phyloP scores from a whole-genome alignment of 768 basidiomycete genomes.

The Nidularia pulvinata region DNA sequence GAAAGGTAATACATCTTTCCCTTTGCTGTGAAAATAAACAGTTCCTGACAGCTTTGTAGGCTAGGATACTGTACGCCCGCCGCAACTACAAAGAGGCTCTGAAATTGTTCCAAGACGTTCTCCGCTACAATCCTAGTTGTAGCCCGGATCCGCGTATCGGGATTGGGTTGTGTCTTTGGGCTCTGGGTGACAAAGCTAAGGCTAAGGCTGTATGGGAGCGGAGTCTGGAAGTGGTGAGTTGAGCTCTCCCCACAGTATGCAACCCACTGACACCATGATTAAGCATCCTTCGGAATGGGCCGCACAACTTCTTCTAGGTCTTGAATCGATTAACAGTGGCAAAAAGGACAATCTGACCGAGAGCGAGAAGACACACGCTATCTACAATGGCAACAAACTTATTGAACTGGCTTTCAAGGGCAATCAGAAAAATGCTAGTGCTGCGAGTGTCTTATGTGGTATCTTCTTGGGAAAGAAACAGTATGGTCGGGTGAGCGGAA shows the following conservation, averaged over 20 bases:
- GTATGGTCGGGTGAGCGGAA: slow-evolving; percentile 50
- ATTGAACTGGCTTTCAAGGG: slow-evolving; percentile 81
- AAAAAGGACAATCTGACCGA: slow-evolving; percentile 68
- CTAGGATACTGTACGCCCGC: slow-evolving; percentile 81
- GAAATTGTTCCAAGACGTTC: slow-evolving; percentile 82
- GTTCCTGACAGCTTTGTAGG: slow-evolving; percentile 40
- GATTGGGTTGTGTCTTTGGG: slow-evolving; percentile 93
- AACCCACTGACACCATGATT: background rate
- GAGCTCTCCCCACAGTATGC: background rate
- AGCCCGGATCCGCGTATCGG: slow-evolving; percentile 94
- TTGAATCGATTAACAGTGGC: slow-evolving; percentile 86
- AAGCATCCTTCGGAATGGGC: slow-evolving; percentile 83
- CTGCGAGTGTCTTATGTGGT: slow-evolving; percentile 83
- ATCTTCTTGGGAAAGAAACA: slow-evolving; percentile 75
- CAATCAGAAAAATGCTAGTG: slow-evolving; percentile 76
- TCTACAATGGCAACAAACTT: slow-evolving; percentile 65
- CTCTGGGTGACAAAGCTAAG: slow-evolving; percentile 78
- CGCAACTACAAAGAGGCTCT: slow-evolving; percentile 80
- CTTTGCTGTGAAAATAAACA: background rate
- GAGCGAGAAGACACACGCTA: slow-evolving; percentile 59
- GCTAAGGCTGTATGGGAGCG: slow-evolving; percentile 92
- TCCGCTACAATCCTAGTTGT: slow-evolving; percentile 76
- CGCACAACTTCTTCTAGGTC: slow-evolving; percentile 78
- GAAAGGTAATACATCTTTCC: slow-evolving; percentile 59
- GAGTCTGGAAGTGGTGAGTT: slow-evolving; percentile 78